These are phyloP conservation scores for Verticillium alfalfae DNA, from an alignment of 2,329 filamentous ascomycete species.

Conservation along the genomic window DNA sequence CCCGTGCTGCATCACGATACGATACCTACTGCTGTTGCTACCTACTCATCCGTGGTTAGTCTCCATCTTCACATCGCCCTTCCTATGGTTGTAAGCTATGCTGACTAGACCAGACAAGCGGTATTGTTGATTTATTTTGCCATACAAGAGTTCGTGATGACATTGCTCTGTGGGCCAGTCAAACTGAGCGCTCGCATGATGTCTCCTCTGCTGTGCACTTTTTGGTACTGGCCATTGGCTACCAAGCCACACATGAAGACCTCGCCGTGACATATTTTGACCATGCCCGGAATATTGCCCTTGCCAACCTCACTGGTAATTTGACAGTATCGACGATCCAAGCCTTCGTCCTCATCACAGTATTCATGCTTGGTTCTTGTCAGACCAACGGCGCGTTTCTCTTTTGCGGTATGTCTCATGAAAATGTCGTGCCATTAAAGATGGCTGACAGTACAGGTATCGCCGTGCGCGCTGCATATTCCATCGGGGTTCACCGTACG, in stretches of 20 bases:
- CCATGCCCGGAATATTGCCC: slow-evolving; percentile 39
- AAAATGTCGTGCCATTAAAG: not conserved
- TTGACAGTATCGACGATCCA: slow-evolving; percentile 44
- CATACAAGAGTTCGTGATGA: slow-evolving; percentile 29
- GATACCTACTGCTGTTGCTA: slow-evolving; percentile 12
- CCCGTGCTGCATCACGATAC: slow-evolving; percentile 13
- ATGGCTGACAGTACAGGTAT: slow-evolving; percentile 25
- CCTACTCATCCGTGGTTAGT: slow-evolving; percentile 19
- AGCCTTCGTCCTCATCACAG: slow-evolving; percentile 41
- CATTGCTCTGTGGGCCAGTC: slow-evolving; percentile 34
- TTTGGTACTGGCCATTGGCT: slow-evolving; percentile 45
- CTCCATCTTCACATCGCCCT: not conserved
- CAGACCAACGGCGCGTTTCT: slow-evolving; percentile 51
- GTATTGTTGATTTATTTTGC: slow-evolving; percentile 44
- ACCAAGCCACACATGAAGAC: slow-evolving; percentile 33
- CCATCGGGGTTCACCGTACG: slow-evolving; percentile 46
- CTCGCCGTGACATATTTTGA: slow-evolving; percentile 41
- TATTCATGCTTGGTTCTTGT: slow-evolving; percentile 50
- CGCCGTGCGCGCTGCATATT: slow-evolving; percentile 45
- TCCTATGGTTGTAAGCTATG: not conserved
- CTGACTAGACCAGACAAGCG: slow-evolving; percentile 25
- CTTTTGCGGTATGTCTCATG: slow-evolving; percentile 31
- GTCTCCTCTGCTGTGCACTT: slow-evolving; percentile 37
- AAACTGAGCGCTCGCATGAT: slow-evolving; percentile 25
- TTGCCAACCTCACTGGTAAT: slow-evolving; percentile 37